These are phyloP conservation scores for Agaricus bisporus DNA, from an alignment of 768 basidiomycete genomes.

Conservation along the genomic window DNA sequence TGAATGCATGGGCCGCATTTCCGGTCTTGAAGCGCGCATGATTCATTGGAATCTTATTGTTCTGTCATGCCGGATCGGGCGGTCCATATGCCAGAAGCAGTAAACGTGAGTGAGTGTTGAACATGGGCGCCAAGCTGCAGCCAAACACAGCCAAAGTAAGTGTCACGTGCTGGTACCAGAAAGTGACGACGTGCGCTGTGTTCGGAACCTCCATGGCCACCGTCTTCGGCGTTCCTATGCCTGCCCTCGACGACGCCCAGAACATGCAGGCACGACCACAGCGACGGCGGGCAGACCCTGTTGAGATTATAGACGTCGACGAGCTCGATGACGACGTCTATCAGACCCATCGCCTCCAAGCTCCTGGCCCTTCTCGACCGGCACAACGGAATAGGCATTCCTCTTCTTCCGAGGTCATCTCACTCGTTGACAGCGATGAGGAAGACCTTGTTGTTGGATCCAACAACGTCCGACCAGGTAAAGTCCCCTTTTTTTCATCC, in stretches of 20 bases:
- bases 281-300: conserved; percentile 18
- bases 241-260: conserved; percentile 18
- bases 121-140: background rate
- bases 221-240: conserved; percentile 21
- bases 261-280: conserved; percentile 10
- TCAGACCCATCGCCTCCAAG: conserved; percentile 2
- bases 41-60: background rate
- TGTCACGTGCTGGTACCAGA: conserved; percentile 11
- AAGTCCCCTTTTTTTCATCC: background rate
- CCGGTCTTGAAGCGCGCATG: background rate
- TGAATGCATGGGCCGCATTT: background rate
- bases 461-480: conserved; percentile 13
- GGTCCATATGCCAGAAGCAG: too few species aligned
- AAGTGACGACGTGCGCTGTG: conserved; percentile 8
- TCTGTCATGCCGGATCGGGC: too few species aligned
- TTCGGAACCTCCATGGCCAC: conserved; percentile 22
- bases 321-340: conserved; percentile 23
- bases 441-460: conserved; percentile 10
- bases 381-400: conserved; percentile 11
- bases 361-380: conserved; percentile 11
- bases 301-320: conserved; percentile 44
- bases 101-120: too few species aligned
- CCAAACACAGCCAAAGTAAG: conserved; percentile 9
- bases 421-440: conserved; percentile 28
- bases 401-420: conserved; percentile 23